Conservation (phyloP, 139 green algal genomes). For the Eudorina sp. region DNA sequence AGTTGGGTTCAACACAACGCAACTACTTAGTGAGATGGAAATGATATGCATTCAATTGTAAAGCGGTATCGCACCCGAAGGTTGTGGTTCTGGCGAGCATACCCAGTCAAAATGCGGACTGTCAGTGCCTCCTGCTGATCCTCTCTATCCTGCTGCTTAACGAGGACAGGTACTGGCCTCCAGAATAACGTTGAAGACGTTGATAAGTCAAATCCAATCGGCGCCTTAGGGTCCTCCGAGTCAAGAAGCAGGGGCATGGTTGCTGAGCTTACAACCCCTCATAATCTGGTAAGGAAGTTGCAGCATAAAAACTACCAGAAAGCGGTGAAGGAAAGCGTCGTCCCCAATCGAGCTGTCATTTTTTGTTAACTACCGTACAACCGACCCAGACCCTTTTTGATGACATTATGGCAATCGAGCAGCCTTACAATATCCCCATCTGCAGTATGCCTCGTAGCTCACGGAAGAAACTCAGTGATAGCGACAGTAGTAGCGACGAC, state of each 20-base stretch:
- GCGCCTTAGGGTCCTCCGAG: constrained; percentile 38
- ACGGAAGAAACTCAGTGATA: neutral
- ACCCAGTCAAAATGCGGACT: constrained; percentile 79
- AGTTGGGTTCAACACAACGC: no score
- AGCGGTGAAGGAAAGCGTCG: no score
- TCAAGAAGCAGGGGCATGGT: constrained; percentile 64
- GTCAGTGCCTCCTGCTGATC: constrained; percentile 74
- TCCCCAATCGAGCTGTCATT: no score
- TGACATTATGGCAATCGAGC: neutral
- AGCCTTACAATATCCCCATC: neutral
- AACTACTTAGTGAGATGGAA: no score
- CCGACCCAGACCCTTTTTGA: no score
- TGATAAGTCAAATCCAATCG: constrained; percentile 72
- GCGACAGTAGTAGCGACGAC: neutral
- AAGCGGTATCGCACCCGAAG: constrained; percentile 57
- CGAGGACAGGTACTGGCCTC: constrained; percentile 74
- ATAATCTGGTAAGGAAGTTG: no score
- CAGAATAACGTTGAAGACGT: constrained; percentile 81
- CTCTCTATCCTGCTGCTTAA: constrained; percentile 73
- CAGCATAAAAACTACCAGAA: no score
- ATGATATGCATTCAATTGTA: no score
- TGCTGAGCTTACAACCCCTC: no score
- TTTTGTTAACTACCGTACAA: no score
- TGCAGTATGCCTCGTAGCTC: neutral
- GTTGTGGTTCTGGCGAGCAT: constrained; percentile 74